These are phyloP conservation scores for Rhododendron ovatum DNA, from an alignment of 148 eudicot species.

Conservation along the genomic window DNA sequence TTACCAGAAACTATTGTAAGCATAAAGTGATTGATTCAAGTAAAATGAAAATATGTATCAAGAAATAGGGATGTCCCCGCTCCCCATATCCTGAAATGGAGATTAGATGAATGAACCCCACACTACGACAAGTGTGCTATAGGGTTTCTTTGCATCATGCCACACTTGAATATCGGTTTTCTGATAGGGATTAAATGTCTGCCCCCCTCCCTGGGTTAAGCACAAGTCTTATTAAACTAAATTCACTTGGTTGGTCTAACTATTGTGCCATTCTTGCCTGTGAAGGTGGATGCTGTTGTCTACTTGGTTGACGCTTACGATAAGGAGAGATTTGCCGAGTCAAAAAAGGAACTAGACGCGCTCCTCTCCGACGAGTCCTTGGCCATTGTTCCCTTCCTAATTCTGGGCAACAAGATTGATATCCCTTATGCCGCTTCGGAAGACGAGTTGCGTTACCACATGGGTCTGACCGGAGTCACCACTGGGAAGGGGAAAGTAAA, in stretches of 20 bases:
- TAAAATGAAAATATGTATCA: background rate
- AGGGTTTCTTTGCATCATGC: background rate
- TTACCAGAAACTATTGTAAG: background rate
- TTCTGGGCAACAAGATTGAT: slow-evolving; percentile 82
- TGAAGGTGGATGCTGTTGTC: slow-evolving; percentile 85
- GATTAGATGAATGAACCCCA: background rate
- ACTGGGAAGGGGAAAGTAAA: slow-evolving; percentile 84
- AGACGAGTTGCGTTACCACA: slow-evolving; percentile 60
- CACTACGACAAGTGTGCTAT: background rate
- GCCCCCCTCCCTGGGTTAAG: background rate
- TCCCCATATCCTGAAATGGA: background rate
- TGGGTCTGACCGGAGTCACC: slow-evolving; percentile 64
- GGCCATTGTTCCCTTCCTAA: slow-evolving; percentile 70
- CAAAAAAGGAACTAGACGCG: slow-evolving; percentile 79
- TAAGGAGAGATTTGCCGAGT: slow-evolving; percentile 83
- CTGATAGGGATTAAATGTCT: background rate
- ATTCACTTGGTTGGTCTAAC: background rate
- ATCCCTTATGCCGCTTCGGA: slow-evolving; percentile 85
- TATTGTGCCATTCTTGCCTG: background rate
- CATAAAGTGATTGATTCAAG: background rate
- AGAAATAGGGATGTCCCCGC: background rate
- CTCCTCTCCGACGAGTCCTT: slow-evolving; percentile 78
- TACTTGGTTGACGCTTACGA: slow-evolving; percentile 79
- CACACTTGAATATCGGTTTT: background rate
- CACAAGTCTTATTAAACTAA: background rate